Conservation (phyloP, 192 early-diverging fungal species). For the Piromyces finnis region DNA sequence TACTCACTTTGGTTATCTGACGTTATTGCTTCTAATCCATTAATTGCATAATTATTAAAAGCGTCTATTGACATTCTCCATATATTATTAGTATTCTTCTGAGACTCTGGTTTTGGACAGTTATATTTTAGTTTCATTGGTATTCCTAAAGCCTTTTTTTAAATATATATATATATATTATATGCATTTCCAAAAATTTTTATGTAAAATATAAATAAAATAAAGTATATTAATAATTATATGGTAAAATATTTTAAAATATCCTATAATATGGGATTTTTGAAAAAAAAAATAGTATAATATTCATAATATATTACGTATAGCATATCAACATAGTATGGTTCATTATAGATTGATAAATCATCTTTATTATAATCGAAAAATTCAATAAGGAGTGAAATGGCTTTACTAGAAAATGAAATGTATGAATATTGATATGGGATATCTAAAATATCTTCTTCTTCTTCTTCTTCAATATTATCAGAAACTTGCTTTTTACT, state of each 20-base stretch:
- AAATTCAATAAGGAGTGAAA: slow-evolving; percentile 25
- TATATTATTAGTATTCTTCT: slow-evolving; percentile 41
- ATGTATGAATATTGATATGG: background rate
- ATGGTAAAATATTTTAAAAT: background rate
- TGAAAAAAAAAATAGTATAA: too few species aligned
- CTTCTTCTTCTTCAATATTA: background rate
- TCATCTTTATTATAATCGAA: slow-evolving; percentile 29
- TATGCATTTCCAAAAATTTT: too few species aligned
- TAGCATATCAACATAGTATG: background rate
- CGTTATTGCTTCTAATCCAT: slow-evolving; percentile 17
- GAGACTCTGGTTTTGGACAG: slow-evolving; percentile 49
- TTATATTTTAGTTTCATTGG: slow-evolving; percentile 58
- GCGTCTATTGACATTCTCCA: slow-evolving; percentile 52
- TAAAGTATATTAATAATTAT: too few species aligned
- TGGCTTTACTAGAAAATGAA: slow-evolving; percentile 40
- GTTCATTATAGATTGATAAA: slow-evolving; percentile 25
- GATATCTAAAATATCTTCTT: background rate
- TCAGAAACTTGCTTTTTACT: background rate
- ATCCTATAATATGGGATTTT: too few species aligned
- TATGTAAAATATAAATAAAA: too few species aligned
- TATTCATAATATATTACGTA: background rate
- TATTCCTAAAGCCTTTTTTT: slow-evolving; percentile 41
- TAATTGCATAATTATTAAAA: slow-evolving; percentile 33
- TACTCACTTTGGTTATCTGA: slow-evolving; percentile 13
- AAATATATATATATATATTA: too few species aligned